A percentile compares a stretch with the other conserved stretches of the same genome.
Evolutionary conservation across 257 asterid species (phyloP).

Genomic region (Leptodermis oblonga): DNA sequence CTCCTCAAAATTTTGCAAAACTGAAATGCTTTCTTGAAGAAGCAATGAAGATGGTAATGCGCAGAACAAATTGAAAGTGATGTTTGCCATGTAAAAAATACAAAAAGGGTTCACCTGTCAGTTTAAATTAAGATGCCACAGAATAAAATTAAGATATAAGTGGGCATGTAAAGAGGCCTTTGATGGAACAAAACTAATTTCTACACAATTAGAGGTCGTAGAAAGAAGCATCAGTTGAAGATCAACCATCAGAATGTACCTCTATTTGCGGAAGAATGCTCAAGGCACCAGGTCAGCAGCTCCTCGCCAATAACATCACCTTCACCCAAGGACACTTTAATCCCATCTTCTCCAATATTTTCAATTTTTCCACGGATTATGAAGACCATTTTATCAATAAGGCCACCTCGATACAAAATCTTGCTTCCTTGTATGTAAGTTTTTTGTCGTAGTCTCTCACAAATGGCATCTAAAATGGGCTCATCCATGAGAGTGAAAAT

Average conservation of each 20-base stretch:
- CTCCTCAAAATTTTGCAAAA: no score
- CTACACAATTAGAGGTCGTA: background rate
- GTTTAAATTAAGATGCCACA: no score
- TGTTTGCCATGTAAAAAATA: no score
- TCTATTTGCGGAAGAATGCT: conserved; percentile 74
- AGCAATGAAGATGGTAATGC: no score
- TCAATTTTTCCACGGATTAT: conserved; percentile 85
- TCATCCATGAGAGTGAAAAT: conserved; percentile 76
- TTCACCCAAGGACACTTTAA: conserved; percentile 50
- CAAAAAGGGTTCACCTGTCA: no score
- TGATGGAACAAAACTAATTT: no score
- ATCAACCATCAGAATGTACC: conserved; percentile 33
- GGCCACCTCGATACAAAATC: conserved; percentile 58
- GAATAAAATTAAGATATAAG: no score
- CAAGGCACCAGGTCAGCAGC: conserved; percentile 94
- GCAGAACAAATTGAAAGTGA: no score
- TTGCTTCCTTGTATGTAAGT: conserved; percentile 73
- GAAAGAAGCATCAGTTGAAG: background rate
- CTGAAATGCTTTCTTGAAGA: no score
- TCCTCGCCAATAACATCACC: conserved; percentile 95
- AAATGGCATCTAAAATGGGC: conserved; percentile 75
- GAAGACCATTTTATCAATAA: conserved; percentile 83
- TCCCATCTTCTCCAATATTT: conserved; percentile 68
- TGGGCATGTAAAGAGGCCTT: no score
- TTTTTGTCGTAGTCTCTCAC: conserved; percentile 76